Percentiles rank a stretch among this genome's conserved stretches.
These are phyloP conservation scores for Ceratocystis ficicola DNA, from an alignment of 2,329 filamentous ascomycete genomes.

Conservation along the genomic window DNA sequence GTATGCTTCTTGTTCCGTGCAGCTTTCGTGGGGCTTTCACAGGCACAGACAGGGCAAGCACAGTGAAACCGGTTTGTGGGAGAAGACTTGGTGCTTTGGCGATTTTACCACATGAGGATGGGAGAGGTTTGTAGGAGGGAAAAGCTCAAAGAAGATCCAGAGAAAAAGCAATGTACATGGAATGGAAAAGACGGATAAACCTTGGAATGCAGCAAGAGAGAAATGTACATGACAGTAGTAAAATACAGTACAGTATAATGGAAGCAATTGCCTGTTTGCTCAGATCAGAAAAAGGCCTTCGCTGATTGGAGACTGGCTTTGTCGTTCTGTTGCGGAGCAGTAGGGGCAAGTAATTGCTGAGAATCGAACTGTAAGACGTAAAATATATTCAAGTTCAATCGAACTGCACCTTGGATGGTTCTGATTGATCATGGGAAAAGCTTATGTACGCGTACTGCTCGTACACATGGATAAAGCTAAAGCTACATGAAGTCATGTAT, in stretches of 20 bases:
- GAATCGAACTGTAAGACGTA: too few relatives aligned
- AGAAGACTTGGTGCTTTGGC: not conserved
- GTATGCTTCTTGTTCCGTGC: not conserved
- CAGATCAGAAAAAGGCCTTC: not conserved
- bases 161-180: not conserved
- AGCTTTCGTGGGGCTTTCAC: not conserved
- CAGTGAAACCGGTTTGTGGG: not conserved
- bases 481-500: not conserved
- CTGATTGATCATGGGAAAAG: too few relatives aligned
- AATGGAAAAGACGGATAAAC: not conserved
- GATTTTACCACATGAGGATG: not conserved
- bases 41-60: too few relatives aligned
- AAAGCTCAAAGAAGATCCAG: not conserved
- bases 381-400: too few relatives aligned
- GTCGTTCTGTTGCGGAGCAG: not conserved
- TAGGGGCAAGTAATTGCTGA: too few relatives aligned
- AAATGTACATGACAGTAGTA: not conserved
- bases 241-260: not conserved
- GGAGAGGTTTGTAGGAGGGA: not conserved
- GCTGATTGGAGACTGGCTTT: not conserved
- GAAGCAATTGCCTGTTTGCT: not conserved
- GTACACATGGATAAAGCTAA: not conserved
- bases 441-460: too few relatives aligned
- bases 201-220: not conserved
- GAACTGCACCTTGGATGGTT: too few relatives aligned